Evolutionary conservation across 176 grass and related monocot genomes (phyloP), one percentile per base, ranked within the genome.

Genomic region (Oryza longistaminata): DNA sequence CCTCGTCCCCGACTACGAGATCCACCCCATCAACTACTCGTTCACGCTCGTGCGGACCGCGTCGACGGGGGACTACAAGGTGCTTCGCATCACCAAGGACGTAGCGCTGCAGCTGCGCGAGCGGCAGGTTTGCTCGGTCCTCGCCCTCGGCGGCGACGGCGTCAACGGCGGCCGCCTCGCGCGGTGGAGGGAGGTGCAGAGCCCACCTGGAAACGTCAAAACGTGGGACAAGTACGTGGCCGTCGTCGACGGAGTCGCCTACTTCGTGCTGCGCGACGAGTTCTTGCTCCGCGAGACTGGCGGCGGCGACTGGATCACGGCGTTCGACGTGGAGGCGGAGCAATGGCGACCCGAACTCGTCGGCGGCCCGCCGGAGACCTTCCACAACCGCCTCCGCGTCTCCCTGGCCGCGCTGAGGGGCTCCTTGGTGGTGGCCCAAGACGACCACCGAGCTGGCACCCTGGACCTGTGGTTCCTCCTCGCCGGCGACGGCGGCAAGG

Each of bases 241-340:
- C 27, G 45, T 70, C 31, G 19, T 50, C 45, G 31, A 25, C 10
- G 79, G 66, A 6, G 79, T 81, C 10, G 29, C 52, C 66, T 81
- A 81, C 67, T 24, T 81, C 66, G 7, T 14, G 42, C 25, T 26
- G 50, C 10, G 2, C 0, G 4, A 26, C 4, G 16, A 6, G 19
- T 55, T 19, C 50, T 19, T 19, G 15, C 50, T 19, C 15, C 1
- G 5, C 16, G 7, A 2, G 50, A 2, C 49, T 4, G 49, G 49
- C 39, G 39, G 7, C 7, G 2, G 1, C 9, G 24, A 48, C 26
- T 27, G 64, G 17, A 81, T 81, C 2, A 66, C 19, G 11, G 26
- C 66, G 7, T 81, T 55, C 46, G 46, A 81, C 66, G 66, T 81
- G 11, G 66, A 24, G 17, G 29, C 29, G 21, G 79, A 81, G 66